A percentile compares a stretch with the other conserved stretches of the same genome.
Evolutionary conservation across 495 filamentous ascomycete genomes (phyloP).

Genomic region (Tetracladium setigerum): DNA sequence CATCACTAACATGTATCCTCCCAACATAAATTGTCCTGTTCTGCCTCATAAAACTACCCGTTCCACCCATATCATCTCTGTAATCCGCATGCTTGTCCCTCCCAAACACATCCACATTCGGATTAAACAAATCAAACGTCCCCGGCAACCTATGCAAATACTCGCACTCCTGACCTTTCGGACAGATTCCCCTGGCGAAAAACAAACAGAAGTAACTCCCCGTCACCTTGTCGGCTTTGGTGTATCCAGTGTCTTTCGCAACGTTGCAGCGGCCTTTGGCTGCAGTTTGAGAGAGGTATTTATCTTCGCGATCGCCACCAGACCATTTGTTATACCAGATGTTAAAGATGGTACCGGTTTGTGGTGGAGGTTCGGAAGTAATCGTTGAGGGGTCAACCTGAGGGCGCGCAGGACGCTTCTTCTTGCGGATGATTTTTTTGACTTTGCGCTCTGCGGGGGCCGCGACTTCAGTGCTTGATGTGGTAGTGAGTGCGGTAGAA

Average conservation of each 20-base stretch:
- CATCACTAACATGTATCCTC: conserved; percentile 90
- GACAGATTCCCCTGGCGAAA: conserved; percentile 78
- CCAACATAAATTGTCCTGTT: conserved; percentile 92
- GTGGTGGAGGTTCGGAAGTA: conserved; percentile 69
- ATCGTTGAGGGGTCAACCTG: conserved; percentile 81
- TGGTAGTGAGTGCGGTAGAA: conserved; percentile 25
- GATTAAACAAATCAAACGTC: conserved; percentile 76
- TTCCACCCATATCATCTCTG: conserved; percentile 93
- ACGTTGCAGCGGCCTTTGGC: conserved; percentile 78
- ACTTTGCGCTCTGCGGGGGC: conserved; percentile 43
- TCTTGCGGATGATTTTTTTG: conserved; percentile 64
- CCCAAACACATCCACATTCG: conserved; percentile 91
- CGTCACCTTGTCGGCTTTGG: conserved; percentile 68
- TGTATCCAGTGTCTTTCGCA: conserved; percentile 77
- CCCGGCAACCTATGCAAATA: conserved; percentile 85
- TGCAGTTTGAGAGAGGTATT: conserved; percentile 66
- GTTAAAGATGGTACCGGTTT: conserved; percentile 91
- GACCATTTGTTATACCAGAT: conserved; percentile 96
- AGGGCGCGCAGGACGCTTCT: conserved; percentile 56
- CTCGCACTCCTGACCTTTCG: conserved; percentile 84
- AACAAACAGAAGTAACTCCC: conserved; percentile 91
- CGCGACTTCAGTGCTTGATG: conserved; percentile 37
- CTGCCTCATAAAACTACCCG: conserved; percentile 82
- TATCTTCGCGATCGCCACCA: conserved; percentile 90
- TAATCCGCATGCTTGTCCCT: conserved; percentile 82